Conservation (phyloP, 1,139 yeast genomes). For the Yamadazyma blattariae region DNA sequence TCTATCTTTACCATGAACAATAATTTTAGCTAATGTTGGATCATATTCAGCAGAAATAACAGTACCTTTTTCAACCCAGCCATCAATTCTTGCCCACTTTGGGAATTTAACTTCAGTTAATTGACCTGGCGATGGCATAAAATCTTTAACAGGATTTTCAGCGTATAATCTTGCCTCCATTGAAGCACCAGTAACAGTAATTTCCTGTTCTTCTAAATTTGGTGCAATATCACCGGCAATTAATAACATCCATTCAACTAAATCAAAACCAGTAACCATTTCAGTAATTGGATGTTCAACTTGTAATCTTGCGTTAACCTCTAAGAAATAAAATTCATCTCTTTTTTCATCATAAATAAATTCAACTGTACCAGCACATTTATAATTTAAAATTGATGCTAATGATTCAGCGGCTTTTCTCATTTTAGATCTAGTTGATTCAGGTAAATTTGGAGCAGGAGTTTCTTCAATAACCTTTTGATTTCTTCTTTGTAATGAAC, state of each 20-base stretch:
- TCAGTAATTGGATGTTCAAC: conserved; percentile 98
- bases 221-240: conserved; percentile 91
- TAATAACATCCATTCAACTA: conserved; percentile 94
- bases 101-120: conserved; percentile 84
- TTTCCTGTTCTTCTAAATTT: conserved; percentile 52
- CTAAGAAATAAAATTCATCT: conserved; percentile 90
- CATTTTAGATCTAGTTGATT: conserved; percentile 68
- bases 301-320: conserved; percentile 94
- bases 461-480: conserved; percentile 96
- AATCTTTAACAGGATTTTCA: conserved; percentile 93
- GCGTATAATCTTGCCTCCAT: conserved; percentile 97
- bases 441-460: conserved; percentile 93
- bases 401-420: conserved; percentile 82
- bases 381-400: conserved; percentile 78
- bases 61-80: conserved; percentile 94
- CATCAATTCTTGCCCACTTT: conserved; percentile 85
- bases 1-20: conserved; percentile 89
- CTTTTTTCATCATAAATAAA: conserved; percentile 83
- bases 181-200: conserved; percentile 75
- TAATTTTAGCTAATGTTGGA: conserved; percentile 93
- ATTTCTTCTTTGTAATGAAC: conserved; percentile 94
- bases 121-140: conserved; percentile 95
- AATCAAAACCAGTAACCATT: conserved; percentile 87
- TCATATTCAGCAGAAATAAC: conserved; percentile 89
- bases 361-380: conserved; percentile 97